These are phyloP conservation scores for Ormosia semicastrata DNA, from an alignment of 306 rosid genomes.

Conservation along the genomic window DNA sequence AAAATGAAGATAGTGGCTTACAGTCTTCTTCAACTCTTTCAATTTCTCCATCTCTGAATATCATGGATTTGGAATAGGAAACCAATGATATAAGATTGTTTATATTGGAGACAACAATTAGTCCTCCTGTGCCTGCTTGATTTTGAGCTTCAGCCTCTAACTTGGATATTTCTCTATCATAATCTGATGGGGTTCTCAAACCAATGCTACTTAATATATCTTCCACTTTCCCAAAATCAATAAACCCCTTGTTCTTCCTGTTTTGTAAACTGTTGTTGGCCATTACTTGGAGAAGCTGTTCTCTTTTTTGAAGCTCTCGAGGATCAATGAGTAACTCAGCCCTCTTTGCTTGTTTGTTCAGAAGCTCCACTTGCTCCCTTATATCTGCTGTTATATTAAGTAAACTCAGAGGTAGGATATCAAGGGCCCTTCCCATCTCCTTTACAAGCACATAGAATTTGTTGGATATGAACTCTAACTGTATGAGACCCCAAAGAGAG, in stretches of 20 bases:
- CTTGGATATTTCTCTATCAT: slow-evolving; percentile 71
- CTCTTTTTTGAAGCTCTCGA: slow-evolving; percentile 57
- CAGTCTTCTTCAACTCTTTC: slow-evolving; percentile 37
- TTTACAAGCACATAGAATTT: slow-evolving; percentile 70
- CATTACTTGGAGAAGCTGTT: slow-evolving; percentile 65
- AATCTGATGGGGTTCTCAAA: slow-evolving; percentile 58
- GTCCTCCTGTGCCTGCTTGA: slow-evolving; percentile 93
- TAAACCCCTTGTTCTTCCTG: slow-evolving; percentile 52
- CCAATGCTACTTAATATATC: slow-evolving; percentile 70
- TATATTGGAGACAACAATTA: slow-evolving; percentile 72
- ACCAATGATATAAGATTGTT: slow-evolving; percentile 72
- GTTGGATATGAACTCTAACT: slow-evolving; percentile 57
- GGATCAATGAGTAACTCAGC: slow-evolving; percentile 56
- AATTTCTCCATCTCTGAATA: slow-evolving; percentile 47
- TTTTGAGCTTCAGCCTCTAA: slow-evolving; percentile 76
- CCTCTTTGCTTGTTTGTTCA: slow-evolving; percentile 72
- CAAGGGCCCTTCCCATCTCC: slow-evolving; percentile 86
- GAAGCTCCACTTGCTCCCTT: slow-evolving; percentile 82
- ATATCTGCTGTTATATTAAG: slow-evolving; percentile 62
- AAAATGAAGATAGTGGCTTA: slow-evolving; percentile 41
- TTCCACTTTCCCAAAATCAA: slow-evolving; percentile 54
- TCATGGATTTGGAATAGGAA: slow-evolving; percentile 58
- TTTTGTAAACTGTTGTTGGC: slow-evolving; percentile 52
- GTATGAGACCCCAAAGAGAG: slow-evolving; percentile 73
- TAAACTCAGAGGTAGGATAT: slow-evolving; percentile 77